Evolutionary conservation across 805 yeast species (phyloP).

Genomic region (Ogataea methanolica): DNA sequence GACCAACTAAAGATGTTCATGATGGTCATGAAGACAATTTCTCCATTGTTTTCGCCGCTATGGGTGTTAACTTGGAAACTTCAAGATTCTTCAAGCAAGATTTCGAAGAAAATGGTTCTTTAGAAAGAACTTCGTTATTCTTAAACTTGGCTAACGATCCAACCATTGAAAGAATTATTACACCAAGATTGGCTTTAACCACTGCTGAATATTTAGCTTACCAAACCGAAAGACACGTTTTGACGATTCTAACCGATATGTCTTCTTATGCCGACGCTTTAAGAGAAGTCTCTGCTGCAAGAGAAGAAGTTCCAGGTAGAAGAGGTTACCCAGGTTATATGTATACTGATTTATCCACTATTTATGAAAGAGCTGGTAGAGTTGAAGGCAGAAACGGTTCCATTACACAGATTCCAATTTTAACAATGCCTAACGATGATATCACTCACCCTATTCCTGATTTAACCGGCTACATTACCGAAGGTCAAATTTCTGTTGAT

Average conservation of each 20-base stretch:
- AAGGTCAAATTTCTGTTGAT: constrained; percentile 97
- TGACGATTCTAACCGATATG: constrained; percentile 98
- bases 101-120: constrained; percentile 97
- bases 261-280: constrained; percentile 99
- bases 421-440: constrained; percentile 99
- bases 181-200: constrained; percentile 97
- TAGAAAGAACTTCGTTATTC: constrained; percentile 96
- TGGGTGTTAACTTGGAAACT: constrained; percentile 99
- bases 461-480: constrained; percentile 98
- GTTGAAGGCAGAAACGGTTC: constrained; percentile 99
- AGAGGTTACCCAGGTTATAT: constrained; percentile 99
- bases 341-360: constrained; percentile 99
- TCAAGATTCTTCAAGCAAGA: constrained; percentile 98
- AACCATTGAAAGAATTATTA: constrained; percentile 97
- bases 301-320: constrained; percentile 99
- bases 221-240: constrained; percentile 98
- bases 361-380: constrained; percentile 99
- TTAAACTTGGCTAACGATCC: constrained; percentile 98
- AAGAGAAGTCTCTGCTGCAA: constrained; percentile 99
- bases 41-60: constrained; percentile 98
- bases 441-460: constrained; percentile 99
- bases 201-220: constrained; percentile 98
- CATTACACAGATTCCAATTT: constrained; percentile 96
- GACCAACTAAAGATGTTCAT: constrained; percentile 99
- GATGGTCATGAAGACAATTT: constrained; percentile 99